Evolutionary conservation across 1,139 yeast genomes (phyloP).

Genomic region (Hyphopichia fennica): DNA sequence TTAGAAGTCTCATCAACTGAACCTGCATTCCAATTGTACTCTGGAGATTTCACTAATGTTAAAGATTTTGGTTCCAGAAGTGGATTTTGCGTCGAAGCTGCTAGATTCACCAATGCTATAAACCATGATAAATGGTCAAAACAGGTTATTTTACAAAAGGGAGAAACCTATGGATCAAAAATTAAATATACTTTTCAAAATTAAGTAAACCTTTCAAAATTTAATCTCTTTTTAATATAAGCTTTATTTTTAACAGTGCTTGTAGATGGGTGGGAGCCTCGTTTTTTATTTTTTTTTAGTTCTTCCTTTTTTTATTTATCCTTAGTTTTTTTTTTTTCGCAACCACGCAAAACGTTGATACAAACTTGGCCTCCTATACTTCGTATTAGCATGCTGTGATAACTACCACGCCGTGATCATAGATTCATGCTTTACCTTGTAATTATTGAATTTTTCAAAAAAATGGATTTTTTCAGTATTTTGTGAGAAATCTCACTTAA

Average conservation of each 20-base stretch:
- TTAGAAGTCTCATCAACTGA: conserved; percentile 57
- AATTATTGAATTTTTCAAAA: no score
- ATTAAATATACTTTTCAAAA: conserved; percentile 32
- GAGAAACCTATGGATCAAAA: conserved; percentile 55
- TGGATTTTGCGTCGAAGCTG: conserved; percentile 68
- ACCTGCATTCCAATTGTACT: conserved; percentile 68
- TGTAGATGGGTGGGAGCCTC: no score
- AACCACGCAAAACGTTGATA: no score
- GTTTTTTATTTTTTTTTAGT: no score
- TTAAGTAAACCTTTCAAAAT: not conserved
- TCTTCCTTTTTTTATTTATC: no score
- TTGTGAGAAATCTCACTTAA: no score
- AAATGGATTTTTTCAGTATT: no score
- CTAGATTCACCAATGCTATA: conserved; percentile 59
- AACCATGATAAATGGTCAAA: conserved; percentile 47
- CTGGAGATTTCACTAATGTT: conserved; percentile 54
- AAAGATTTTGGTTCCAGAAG: conserved; percentile 41
- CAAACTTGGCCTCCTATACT: no score
- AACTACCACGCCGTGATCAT: no score
- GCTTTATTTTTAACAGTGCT: not conserved
- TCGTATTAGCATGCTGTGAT: no score
- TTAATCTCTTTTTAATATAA: not conserved
- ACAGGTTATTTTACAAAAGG: conserved; percentile 54
- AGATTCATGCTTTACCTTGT: no score
- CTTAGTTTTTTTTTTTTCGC: no score